A percentile compares a stretch with the other conserved stretches of the same genome.
Conservation (phyloP, 352 stramenopile genomes). For the Phytophthora fragariae region DNA sequence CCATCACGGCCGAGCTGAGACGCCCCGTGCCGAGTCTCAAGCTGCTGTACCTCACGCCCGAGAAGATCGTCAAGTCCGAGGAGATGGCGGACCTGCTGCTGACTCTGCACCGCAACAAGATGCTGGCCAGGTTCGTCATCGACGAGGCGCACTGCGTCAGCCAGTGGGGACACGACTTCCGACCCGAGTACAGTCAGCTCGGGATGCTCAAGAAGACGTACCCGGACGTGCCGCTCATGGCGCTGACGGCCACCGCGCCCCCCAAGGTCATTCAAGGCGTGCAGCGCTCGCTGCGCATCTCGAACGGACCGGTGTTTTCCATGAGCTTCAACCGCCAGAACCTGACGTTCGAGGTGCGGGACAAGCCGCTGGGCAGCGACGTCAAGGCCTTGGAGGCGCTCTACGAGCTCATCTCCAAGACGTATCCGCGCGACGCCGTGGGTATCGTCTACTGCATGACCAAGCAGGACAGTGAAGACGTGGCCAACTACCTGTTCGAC, state of each 20-base stretch:
- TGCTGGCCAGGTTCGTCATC: constrained; percentile 95
- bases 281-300: constrained; percentile 79
- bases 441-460: constrained; percentile 97
- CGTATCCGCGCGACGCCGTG: constrained; percentile 54
- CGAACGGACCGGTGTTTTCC: constrained; percentile 86
- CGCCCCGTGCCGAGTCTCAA: constrained; percentile 76
- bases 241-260: constrained; percentile 92
- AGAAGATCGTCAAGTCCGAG: constrained; percentile 89
- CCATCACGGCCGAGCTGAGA: constrained; percentile 85
- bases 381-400: constrained; percentile 64
- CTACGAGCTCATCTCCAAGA: constrained; percentile 57
- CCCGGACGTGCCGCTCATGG: constrained; percentile 92
- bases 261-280: constrained; percentile 87
- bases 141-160: constrained; percentile 93
- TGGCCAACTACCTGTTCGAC: constrained; percentile 91
- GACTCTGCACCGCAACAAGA: constrained; percentile 47
- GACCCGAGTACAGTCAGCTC: constrained; percentile 94
- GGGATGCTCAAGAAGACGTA: constrained; percentile 92
- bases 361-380: constrained; percentile 62
- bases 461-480: constrained; percentile 93
- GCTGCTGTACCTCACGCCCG: constrained; percentile 96
- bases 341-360: constrained; percentile 91
- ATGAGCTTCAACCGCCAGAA: constrained; percentile 95
- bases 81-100: constrained; percentile 80
- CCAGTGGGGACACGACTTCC: constrained; percentile 92